Base-by-base conservation (phyloP, 2,329 filamentous ascomycete species). In the Didymella pomorum region DNA sequence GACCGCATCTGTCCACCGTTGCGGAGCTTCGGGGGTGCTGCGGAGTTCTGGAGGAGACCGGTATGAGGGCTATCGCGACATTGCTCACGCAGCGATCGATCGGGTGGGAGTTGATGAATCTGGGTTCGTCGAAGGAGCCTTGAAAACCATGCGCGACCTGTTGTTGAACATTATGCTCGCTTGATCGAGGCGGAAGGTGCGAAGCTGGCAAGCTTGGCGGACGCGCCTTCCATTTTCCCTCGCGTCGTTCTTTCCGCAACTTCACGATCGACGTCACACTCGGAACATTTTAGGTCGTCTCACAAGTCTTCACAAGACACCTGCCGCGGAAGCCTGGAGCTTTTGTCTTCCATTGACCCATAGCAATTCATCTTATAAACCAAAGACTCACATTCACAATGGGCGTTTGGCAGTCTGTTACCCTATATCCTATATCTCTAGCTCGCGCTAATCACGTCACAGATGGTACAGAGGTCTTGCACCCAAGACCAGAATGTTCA, bases 401-500 rank as follows among this genome's bases (percentile, higher is more conserved):
- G 76, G 69, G 68, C 21, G 56, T 78, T 39, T 77, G 75, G 76
- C 71, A 73, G 76, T 78, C 67, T 21, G 75, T 65, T 20, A 28
- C 4, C 28, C 21, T 18, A 12, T 41, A 14, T n/a, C 28, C 21
- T n/a, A n/a, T n/a, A n/a, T 2, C 2, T 25, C 28, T 4, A 1
- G 3, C 33, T 23, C 20, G 4, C 10, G 29, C 58, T 68, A 26
- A 69, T 42, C 18, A 26, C 18, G 33, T 16, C 4, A 8, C 18
- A 78, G 77, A 46, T 74, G 70, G 69, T 96, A 93, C 80, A 88
- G 84, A 72, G 86, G 85, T 68, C 87, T 96, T 52, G 80, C 88
- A 3, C 85, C 89, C 18, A 88, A 85, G 66, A 89, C 90, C 23
- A 89, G 90, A 56, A 79, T 91, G 41, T 79, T 88, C 46, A 83